Evolutionary conservation across 2,329 filamentous ascomycete species (phyloP).

Genomic region (Claviceps cyperi): DNA sequence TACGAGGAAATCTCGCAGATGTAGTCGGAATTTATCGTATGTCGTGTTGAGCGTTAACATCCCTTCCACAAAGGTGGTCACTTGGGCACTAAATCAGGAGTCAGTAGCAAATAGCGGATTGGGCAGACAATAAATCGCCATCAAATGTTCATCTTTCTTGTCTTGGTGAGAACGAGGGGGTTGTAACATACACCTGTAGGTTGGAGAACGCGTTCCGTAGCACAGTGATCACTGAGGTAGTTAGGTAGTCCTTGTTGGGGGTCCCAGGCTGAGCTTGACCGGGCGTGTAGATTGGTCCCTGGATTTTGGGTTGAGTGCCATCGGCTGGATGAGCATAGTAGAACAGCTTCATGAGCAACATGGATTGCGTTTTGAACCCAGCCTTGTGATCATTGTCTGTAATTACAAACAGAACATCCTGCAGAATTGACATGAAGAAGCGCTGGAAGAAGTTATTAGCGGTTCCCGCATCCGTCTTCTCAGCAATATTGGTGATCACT

Average conservation of each 20-base stretch:
- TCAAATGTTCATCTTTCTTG: too few relatives aligned
- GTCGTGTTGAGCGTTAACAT: constrained; percentile 80
- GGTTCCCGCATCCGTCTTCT: constrained; percentile 72
- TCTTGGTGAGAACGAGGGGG: neutral
- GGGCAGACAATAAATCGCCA: too few relatives aligned
- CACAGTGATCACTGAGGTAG: constrained; percentile 71
- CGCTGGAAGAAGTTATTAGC: constrained; percentile 95
- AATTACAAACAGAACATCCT: constrained; percentile 96
- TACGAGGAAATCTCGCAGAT: constrained; percentile 92
- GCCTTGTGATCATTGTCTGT: constrained; percentile 98
- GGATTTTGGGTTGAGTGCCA: constrained; percentile 63
- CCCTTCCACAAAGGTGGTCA: constrained; percentile 77
- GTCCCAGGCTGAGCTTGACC: constrained; percentile 76
- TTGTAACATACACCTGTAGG: constrained; percentile 59
- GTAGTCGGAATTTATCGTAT: constrained; percentile 87
- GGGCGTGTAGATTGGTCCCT: constrained; percentile 74
- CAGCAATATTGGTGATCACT: constrained; percentile 92
- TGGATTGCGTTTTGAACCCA: constrained; percentile 94
- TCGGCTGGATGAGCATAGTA: constrained; percentile 74
- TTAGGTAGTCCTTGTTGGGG: constrained; percentile 79
- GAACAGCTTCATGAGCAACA: constrained; percentile 89
- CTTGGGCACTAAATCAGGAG: constrained; percentile 50
- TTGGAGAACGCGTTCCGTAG: constrained; percentile 88
- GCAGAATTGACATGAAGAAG: constrained; percentile 88
- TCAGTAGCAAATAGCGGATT: neutral